These are phyloP conservation scores for Elongisporangium senticosum DNA, from an alignment of 352 stramenopile genomes.

Conservation along the genomic window DNA sequence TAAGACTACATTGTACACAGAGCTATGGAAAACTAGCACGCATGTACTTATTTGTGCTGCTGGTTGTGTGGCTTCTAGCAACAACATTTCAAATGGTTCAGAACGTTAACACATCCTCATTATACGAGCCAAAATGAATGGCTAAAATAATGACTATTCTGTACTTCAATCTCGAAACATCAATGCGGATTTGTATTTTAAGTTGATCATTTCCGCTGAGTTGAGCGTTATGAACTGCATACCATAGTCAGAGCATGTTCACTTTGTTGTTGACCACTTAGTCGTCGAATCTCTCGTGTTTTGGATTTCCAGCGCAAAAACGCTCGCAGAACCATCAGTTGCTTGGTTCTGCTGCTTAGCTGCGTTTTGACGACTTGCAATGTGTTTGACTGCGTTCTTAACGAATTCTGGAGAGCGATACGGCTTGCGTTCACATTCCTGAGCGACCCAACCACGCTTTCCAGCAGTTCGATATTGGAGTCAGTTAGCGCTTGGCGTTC, in stretches of 20 bases:
- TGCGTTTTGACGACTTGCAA: constrained; percentile 13
- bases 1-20: constrained; percentile 96
- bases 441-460: constrained; percentile 34
- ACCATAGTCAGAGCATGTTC: too few relatives aligned
- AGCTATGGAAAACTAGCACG: constrained; percentile 71
- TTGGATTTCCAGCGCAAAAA: constrained; percentile 41
- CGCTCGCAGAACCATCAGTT: constrained; percentile 30
- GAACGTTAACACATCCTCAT: too few relatives aligned
- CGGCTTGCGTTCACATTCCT: constrained; percentile 32
- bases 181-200: too few relatives aligned
- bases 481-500: constrained; percentile 17
- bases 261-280: not conserved
- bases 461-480: constrained; percentile 33
- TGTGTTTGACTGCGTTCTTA: constrained; percentile 18
- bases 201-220: too few relatives aligned
- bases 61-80: too few relatives aligned
- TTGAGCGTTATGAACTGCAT: too few relatives aligned
- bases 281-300: not conserved
- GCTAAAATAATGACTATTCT: too few relatives aligned
- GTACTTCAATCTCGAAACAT: too few relatives aligned
- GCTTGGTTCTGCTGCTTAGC: constrained; percentile 19
- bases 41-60: too few relatives aligned
- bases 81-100: too few relatives aligned
- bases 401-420: constrained; percentile 15
- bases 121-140: too few relatives aligned